A percentile compares a stretch with the other conserved stretches of the same genome.
phyloP scores from a whole-genome alignment of 345 rosid species.

The Microthlaspi erraticum region DNA sequence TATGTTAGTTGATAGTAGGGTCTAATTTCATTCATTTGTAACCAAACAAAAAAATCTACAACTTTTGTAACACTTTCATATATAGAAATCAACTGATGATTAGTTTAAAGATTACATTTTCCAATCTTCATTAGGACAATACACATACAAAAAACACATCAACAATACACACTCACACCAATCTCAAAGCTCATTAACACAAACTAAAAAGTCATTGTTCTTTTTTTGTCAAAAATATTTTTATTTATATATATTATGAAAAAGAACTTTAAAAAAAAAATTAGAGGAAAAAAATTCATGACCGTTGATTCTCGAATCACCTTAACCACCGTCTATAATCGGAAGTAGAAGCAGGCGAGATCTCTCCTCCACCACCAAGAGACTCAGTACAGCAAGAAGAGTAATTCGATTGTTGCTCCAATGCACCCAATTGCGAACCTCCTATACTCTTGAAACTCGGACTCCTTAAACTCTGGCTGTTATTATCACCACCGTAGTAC shows the following conservation, averaged over 20 bases:
- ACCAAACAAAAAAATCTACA: too few relatives aligned
- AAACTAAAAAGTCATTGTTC: conserved; percentile 21
- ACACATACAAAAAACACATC: not conserved
- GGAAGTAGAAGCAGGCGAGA: conserved; percentile 75
- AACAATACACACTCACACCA: not conserved
- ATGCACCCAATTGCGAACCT: conserved; percentile 59
- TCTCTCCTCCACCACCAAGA: conserved; percentile 59
- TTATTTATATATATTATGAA: conserved; percentile 9
- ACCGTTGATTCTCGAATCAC: conserved; percentile 43
- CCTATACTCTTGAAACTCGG: conserved; percentile 71
- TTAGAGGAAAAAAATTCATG: conserved; percentile 11
- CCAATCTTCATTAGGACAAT: conserved; percentile 13
- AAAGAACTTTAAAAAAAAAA: not conserved
- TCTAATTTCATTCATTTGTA: not conserved
- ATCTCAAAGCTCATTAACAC: conserved; percentile 27
- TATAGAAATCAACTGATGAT: not conserved
- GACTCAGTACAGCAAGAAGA: conserved; percentile 82
- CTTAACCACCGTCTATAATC: conserved; percentile 76
- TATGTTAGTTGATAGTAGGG: not conserved
- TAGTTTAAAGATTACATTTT: conserved; percentile 5
- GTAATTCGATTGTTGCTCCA: conserved; percentile 76
- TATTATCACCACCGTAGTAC: conserved; percentile 13
- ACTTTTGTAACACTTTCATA: too few relatives aligned
- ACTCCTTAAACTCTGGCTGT: conserved; percentile 55
- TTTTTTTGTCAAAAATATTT: conserved; percentile 12